Evolutionary conservation across 306 rosid genomes (phyloP).

Genomic region (Leucaena leucocephala): DNA sequence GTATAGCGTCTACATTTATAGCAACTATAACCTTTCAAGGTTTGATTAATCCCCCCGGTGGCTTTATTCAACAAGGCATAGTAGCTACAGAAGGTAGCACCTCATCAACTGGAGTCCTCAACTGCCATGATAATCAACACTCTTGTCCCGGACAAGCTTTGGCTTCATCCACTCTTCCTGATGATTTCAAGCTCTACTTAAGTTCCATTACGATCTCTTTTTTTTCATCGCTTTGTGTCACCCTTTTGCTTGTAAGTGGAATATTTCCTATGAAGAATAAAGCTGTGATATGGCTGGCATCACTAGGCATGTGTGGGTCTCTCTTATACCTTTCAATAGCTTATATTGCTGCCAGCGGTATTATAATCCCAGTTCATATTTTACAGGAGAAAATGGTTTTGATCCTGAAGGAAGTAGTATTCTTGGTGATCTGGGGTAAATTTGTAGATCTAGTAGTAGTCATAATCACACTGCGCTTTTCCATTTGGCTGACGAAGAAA

Average conservation of each 20-base stretch:
- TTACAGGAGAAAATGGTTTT: accelerated
- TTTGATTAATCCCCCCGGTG: neutral
- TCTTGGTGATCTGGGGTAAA: neutral
- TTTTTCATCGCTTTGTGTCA: neutral
- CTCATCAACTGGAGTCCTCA: neutral
- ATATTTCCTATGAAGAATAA: conserved; percentile 1
- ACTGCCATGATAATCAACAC: neutral
- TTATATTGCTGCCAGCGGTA: neutral
- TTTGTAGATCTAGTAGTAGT: too few species aligned
- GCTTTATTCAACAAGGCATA: neutral
- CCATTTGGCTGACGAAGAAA: neutral
- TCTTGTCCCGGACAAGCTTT: neutral
- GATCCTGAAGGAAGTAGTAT: neutral
- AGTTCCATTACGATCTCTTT: neutral
- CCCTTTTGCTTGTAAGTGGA: conserved; percentile 10
- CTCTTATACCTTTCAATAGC: neutral
- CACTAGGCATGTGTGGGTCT: neutral
- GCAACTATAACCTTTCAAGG: conserved; percentile 5
- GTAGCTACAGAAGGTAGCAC: neutral
- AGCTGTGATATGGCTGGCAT: neutral
- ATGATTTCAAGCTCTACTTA: accelerated
- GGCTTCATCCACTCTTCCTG: neutral
- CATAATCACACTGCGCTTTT: neutral
- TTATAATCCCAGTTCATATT: neutral
- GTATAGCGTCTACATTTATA: neutral